Conservation (phyloP, 2,329 filamentous ascomycete genomes). For the Chlorencoelia australis region DNA sequence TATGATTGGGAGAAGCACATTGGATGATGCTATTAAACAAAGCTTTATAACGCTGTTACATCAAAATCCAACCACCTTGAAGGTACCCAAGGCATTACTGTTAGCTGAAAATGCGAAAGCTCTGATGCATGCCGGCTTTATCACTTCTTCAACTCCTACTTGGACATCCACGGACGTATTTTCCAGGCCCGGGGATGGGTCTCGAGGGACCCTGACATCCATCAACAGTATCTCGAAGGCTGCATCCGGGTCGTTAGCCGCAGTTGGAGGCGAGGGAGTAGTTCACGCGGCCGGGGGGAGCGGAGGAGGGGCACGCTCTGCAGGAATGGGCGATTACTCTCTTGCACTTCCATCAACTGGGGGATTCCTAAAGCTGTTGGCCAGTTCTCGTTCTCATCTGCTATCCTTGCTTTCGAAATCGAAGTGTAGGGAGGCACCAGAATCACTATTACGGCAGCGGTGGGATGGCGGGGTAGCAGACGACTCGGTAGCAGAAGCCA, state of each 20-base stretch:
- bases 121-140: conserved; percentile 56
- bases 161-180: conserved; percentile 32
- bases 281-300: conserved; percentile 52
- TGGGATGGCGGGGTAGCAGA: conserved; percentile 59
- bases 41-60: conserved; percentile 44
- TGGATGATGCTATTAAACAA: conserved; percentile 36
- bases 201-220: conserved; percentile 42
- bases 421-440: conserved; percentile 52
- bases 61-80: conserved; percentile 38
- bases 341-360: conserved; percentile 60
- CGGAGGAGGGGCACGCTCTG: conserved; percentile 22
- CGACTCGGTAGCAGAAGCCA: conserved; percentile 36
- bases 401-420: conserved; percentile 47
- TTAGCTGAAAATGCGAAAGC: conserved; percentile 39
- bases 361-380: conserved; percentile 54
- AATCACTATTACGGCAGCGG: conserved; percentile 51
- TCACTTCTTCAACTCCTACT: conserved; percentile 41
- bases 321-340: conserved; percentile 31
- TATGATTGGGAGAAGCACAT: conserved; percentile 31
- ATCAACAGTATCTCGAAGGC: conserved; percentile 53
- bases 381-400: conserved; percentile 51
- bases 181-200: conserved; percentile 31
- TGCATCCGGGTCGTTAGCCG: conserved; percentile 57
- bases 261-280: conserved; percentile 58
- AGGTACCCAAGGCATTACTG: conserved; percentile 32